Conservation (phyloP, 305 asterid genomes). For the Fraxinus angustifolia region DNA sequence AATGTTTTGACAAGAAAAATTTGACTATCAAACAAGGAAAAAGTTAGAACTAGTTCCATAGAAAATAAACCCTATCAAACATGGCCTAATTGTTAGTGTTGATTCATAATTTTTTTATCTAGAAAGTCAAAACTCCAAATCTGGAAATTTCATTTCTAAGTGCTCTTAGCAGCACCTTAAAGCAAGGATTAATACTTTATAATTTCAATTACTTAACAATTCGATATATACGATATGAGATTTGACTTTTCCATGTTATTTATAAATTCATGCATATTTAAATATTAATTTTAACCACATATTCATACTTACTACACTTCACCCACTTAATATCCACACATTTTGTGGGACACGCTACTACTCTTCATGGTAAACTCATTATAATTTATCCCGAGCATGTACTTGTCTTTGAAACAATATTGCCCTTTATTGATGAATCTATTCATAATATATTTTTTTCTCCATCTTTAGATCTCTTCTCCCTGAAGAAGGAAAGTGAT, state of each 20-base stretch:
- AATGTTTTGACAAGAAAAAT: no score
- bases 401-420: not conserved
- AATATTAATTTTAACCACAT: not conserved
- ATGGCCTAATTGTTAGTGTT: not conserved
- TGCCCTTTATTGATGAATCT: not conserved
- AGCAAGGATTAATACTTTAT: not conserved
- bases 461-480: not conserved
- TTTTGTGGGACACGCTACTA: not conserved
- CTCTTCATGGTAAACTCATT: not conserved
- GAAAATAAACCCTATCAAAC: no score
- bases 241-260: not conserved
- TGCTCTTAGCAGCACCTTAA: not conserved
- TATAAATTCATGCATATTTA: not conserved
- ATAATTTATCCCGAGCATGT: no score
- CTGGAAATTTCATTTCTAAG: not conserved
- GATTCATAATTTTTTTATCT: not conserved
- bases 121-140: not conserved
- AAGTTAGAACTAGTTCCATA: no score
- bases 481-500: not conserved
- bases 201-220: no score
- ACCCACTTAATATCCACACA: not conserved
- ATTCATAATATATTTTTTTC: not conserved
- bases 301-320: not conserved
- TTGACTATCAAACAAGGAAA: no score
- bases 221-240: no score